Evolutionary conservation across 2,329 filamentous ascomycete species (phyloP).

Genomic region (Epicoccum nigrum): DNA sequence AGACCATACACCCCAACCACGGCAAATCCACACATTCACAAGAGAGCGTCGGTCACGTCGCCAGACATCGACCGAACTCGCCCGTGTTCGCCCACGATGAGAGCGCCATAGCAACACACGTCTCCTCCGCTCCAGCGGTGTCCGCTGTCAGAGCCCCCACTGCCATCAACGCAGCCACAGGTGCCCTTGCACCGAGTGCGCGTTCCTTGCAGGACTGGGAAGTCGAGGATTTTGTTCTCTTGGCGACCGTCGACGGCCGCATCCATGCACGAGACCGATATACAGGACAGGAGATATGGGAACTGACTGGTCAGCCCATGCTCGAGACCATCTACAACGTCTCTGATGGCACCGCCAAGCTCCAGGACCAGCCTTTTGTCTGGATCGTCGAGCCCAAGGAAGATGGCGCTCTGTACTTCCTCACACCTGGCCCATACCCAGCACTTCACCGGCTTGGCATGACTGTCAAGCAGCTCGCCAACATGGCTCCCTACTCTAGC

Average conservation of each 20-base stretch:
- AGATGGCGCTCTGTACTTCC: constrained; percentile 86
- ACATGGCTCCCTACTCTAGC: constrained; percentile 77
- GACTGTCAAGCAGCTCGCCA: constrained; percentile 87
- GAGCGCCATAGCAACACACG: constrained; percentile 94
- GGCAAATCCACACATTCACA: constrained; percentile 25
- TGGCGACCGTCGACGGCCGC: constrained; percentile 99
- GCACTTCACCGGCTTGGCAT: constrained; percentile 71
- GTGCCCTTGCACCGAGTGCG: constrained; percentile 70
- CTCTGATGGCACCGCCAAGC: constrained; percentile 43
- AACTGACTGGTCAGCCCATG: constrained; percentile 84
- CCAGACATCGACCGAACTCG: constrained; percentile 33
- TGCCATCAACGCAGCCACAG: constrained; percentile 60
- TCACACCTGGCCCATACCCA: constrained; percentile 69
- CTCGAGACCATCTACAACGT: constrained; percentile 83
- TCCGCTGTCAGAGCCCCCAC: constrained; percentile 93
- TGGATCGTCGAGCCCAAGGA: constrained; percentile 95
- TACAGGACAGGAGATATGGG: constrained; percentile 85
- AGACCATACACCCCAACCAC: constrained; percentile 25
- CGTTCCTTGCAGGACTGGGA: constrained; percentile 99
- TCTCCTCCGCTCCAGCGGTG: constrained; percentile 76
- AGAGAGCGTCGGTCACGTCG: constrained; percentile 25
- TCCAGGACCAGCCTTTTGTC: constrained; percentile 78
- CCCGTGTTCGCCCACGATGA: constrained; percentile 62
- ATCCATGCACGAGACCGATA: constrained; percentile 89
- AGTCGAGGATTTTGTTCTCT: constrained; percentile 99